A percentile compares a stretch with the other conserved stretches of the same genome.
Conservation (phyloP, 2,329 filamentous ascomycete species). For the Diaporthe ampelina region DNA sequence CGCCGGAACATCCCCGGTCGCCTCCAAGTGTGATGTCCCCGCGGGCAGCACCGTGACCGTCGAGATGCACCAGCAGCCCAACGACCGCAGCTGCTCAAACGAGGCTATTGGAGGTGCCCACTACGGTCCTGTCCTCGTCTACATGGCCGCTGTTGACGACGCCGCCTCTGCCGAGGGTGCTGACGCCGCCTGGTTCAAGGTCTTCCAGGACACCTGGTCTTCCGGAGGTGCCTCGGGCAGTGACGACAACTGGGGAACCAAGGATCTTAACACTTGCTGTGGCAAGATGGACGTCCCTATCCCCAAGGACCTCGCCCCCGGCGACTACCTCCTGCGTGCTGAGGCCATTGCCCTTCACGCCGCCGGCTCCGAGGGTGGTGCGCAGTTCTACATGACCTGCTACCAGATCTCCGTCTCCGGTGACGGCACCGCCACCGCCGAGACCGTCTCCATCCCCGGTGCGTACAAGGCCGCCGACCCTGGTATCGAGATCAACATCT, state of each 20-base stretch:
- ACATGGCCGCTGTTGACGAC: conserved; percentile 63
- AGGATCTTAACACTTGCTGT: conserved; percentile 56
- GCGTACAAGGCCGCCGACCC: conserved; percentile 60
- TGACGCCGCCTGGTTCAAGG: conserved; percentile 64
- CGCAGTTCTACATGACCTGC: conserved; percentile 57
- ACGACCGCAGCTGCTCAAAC: conserved; percentile 55
- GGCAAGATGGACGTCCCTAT: conserved; percentile 55
- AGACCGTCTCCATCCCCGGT: conserved; percentile 56
- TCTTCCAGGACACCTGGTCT: conserved; percentile 61
- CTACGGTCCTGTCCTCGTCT: conserved; percentile 64
- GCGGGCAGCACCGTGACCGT: conserved; percentile 63
- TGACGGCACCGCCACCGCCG: conserved; percentile 47
- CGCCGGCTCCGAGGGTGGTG: conserved; percentile 51
- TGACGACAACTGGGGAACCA: conserved; percentile 61
- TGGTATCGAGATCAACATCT: conserved; percentile 63
- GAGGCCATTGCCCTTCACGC: conserved; percentile 64
- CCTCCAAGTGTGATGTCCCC: conserved; percentile 60
- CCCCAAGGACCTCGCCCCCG: conserved; percentile 50
- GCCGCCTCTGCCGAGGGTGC: conserved; percentile 47
- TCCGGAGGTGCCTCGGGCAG: conserved; percentile 53
- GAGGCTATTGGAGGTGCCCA: conserved; percentile 67
- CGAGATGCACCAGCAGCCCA: conserved; percentile 68
- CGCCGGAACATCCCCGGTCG: conserved; percentile 51
- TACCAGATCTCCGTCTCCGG: conserved; percentile 53
- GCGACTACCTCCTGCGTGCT: conserved; percentile 62